These are phyloP conservation scores for Tetracladium maxilliforme DNA, from an alignment of 2,329 filamentous ascomycete species.

Conservation along the genomic window DNA sequence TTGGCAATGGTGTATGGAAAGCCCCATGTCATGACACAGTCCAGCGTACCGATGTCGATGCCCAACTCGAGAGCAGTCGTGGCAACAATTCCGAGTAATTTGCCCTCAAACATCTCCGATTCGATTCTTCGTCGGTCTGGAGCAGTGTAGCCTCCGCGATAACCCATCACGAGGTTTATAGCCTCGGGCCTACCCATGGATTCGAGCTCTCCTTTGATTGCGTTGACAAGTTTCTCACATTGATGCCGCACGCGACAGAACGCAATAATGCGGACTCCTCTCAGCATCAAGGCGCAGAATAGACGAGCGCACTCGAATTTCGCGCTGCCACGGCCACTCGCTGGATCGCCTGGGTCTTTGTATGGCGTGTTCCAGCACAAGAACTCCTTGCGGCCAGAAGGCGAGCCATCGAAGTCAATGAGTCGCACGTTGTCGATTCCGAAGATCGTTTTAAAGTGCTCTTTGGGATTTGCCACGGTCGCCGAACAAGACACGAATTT, in stretches of 20 bases:
- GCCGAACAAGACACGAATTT: constrained; percentile 94
- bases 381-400: constrained; percentile 85
- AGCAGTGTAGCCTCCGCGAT: constrained; percentile 86
- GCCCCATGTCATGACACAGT: constrained; percentile 85
- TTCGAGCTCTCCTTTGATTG: constrained; percentile 65
- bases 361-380: constrained; percentile 96
- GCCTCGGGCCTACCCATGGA: constrained; percentile 61
- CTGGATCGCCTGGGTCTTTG: constrained; percentile 75
- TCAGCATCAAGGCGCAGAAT: constrained; percentile 77
- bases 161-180: constrained; percentile 76
- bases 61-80: constrained; percentile 88
- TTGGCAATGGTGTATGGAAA: constrained; percentile 96
- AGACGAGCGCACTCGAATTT: constrained; percentile 77
- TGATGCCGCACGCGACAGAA: constrained; percentile 82
- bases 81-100: constrained; percentile 81
- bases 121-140: constrained; percentile 83
- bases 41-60: constrained; percentile 86
- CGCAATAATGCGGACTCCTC: constrained; percentile 82
- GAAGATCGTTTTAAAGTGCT: constrained; percentile 92
- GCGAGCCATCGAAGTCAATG: constrained; percentile 85
- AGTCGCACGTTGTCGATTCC: constrained; percentile 69
- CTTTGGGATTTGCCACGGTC: constrained; percentile 81
- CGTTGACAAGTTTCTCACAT: constrained; percentile 71
- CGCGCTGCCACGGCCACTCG: constrained; percentile 71
- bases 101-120: constrained; percentile 92